phyloP scores from a whole-genome alignment of 345 rosid species.

The Stellera chamaejasme region DNA sequence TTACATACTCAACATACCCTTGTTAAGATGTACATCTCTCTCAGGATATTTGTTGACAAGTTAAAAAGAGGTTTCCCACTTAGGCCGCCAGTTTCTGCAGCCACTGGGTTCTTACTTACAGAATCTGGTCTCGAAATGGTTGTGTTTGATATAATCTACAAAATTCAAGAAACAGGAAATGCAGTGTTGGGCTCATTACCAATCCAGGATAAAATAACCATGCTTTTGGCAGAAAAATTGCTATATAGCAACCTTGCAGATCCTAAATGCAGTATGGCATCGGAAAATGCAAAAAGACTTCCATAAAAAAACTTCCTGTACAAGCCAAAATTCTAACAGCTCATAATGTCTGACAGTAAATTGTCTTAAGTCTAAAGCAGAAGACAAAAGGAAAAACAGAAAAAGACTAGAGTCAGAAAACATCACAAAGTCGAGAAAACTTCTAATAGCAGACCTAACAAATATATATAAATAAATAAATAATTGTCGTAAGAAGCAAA shows the following conservation, averaged over 20 bases:
- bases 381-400: no score
- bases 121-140: slow-evolving; percentile 84
- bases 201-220: no score
- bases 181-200: no score
- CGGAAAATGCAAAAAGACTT: no score
- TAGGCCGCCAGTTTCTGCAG: slow-evolving; percentile 81
- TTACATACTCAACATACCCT: slow-evolving; percentile 48
- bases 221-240: no score
- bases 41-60: slow-evolving; percentile 69
- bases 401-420: no score
- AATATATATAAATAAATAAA: neutral
- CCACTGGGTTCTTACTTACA: slow-evolving; percentile 39
- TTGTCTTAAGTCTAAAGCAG: no score
- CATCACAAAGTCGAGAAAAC: neutral
- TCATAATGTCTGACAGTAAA: no score
- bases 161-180: slow-evolving; percentile 1
- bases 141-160: slow-evolving; percentile 86
- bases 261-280: no score
- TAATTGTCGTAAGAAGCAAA: slow-evolving; percentile 13
- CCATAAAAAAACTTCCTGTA: no score
- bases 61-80: slow-evolving; percentile 83
- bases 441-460: neutral
- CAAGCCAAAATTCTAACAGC: no score
- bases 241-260: no score
- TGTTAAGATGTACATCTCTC: slow-evolving; percentile 85